phyloP scores from a whole-genome alignment of 2,329 filamentous ascomycete species.

The Pseudopyricularia cyperi region DNA sequence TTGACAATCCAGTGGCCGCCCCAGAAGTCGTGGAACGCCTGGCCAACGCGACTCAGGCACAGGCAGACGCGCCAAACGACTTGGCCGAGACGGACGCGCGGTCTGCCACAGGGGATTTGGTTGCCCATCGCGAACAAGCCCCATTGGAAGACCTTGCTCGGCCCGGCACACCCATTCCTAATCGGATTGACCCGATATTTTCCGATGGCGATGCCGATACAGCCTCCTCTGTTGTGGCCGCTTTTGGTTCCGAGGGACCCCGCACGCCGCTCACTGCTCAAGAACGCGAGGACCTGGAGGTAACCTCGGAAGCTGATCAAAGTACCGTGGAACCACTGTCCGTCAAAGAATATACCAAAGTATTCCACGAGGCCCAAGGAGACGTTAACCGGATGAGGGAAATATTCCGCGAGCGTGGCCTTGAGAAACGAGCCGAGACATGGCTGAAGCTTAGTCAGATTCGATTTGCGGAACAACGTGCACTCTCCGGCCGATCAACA shows the following conservation, averaged over 20 bases:
- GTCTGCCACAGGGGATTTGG: not conserved
- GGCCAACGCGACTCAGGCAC: not conserved
- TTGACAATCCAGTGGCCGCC: not conserved
- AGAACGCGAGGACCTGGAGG: not conserved
- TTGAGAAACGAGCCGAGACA: conserved; percentile 44
- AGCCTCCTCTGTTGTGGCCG: not conserved
- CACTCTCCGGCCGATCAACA: not conserved
- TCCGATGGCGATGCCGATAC: not conserved
- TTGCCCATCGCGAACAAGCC: not conserved
- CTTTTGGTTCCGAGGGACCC: not conserved
- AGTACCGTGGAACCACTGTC: not conserved
- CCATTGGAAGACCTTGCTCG: not conserved
- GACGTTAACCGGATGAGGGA: conserved; percentile 44
- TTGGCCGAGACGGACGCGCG: not conserved
- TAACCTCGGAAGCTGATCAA: not conserved
- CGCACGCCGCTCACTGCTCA: not conserved
- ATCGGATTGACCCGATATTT: not conserved
- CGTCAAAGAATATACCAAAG: conserved; percentile 35
- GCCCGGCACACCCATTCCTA: not conserved
- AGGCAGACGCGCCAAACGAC: not conserved
- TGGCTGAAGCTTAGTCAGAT: conserved; percentile 33
- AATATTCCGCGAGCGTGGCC: conserved; percentile 48
- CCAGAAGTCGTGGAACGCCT: not conserved
- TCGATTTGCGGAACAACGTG: not conserved
- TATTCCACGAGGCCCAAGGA: conserved; percentile 46